Conservation (phyloP, 805 yeast genomes). For the Monosporozyma solicola region DNA sequence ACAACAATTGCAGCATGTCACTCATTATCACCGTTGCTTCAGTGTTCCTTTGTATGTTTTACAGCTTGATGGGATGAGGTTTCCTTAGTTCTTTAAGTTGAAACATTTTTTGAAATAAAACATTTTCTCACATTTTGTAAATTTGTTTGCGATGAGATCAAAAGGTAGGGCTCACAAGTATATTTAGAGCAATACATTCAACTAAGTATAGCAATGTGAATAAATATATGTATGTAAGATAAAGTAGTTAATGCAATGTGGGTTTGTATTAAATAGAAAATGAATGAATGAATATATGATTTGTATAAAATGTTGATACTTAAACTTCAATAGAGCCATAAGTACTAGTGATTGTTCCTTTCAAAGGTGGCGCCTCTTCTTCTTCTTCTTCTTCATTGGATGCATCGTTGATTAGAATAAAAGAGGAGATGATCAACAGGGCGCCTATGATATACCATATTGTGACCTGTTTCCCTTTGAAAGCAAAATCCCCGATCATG, state of each 20-base stretch:
- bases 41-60: neutral
- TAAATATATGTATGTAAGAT: too few species aligned
- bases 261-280: too few species aligned
- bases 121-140: neutral
- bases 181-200: too few species aligned
- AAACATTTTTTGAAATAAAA: too few species aligned
- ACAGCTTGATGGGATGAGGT: too few species aligned
- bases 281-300: neutral
- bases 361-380: neutral
- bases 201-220: too few species aligned
- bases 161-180: too few species aligned
- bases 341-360: neutral
- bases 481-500: constrained; percentile 75
- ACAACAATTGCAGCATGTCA: constrained; percentile 17
- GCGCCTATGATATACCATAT: constrained; percentile 69
- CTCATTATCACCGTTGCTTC: constrained; percentile 11
- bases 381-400: neutral
- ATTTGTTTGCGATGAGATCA: neutral
- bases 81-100: neutral
- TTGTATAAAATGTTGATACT: neutral
- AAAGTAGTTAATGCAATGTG: neutral
- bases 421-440: constrained; percentile 61
- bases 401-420: constrained; percentile 50
- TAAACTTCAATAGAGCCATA: neutral
- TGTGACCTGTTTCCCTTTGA: constrained; percentile 51